phyloP scores from a whole-genome alignment of 768 basidiomycete genomes.

The Macrolepiota dolichaula region DNA sequence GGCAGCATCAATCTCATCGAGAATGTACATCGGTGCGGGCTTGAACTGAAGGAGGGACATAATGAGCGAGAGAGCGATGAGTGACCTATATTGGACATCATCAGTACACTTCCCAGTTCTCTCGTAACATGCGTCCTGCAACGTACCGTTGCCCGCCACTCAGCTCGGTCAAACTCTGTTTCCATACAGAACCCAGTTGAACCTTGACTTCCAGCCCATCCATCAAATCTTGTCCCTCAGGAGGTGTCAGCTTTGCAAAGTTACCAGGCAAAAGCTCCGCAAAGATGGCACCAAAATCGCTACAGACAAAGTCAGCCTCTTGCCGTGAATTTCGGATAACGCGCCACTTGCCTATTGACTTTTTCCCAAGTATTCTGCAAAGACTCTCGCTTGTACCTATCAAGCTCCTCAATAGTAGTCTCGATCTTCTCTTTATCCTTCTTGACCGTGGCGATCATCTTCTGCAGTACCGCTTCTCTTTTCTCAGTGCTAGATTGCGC shows the following conservation, averaged over 20 bases:
- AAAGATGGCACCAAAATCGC: slow-evolving; percentile 96
- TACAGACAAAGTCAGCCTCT: slow-evolving; percentile 25
- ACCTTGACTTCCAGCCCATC: slow-evolving; percentile 98
- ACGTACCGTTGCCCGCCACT: slow-evolving; percentile 94
- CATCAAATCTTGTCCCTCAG: slow-evolving; percentile 91
- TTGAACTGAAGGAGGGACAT: slow-evolving; percentile 99
- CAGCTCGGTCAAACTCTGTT: slow-evolving; percentile 93
- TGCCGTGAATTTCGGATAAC: background rate
- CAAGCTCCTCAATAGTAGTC: slow-evolving; percentile 87
- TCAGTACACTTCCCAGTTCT: background rate
- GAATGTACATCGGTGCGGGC: slow-evolving; percentile 98
- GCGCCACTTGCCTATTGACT: slow-evolving; percentile 74
- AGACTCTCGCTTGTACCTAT: slow-evolving; percentile 91
- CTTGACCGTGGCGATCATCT: slow-evolving; percentile 83
- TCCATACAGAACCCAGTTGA: slow-evolving; percentile 92
- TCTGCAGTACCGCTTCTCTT: slow-evolving; percentile 80
- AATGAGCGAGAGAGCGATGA: slow-evolving; percentile 96
- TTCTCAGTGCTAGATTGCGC: slow-evolving; percentile 75
- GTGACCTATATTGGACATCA: slow-evolving; percentile 53
- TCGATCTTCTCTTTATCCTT: slow-evolving; percentile 96
- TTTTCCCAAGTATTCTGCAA: slow-evolving; percentile 95
- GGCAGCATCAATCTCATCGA: slow-evolving; percentile 98
- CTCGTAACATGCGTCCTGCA: background rate
- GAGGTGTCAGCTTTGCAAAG: slow-evolving; percentile 91
- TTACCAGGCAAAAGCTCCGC: slow-evolving; percentile 94